Percentiles rank a stretch among this genome's conserved stretches.
These are phyloP conservation scores for Saturnispora diversa DNA, from an alignment of 805 yeast species.

Conservation along the genomic window DNA sequence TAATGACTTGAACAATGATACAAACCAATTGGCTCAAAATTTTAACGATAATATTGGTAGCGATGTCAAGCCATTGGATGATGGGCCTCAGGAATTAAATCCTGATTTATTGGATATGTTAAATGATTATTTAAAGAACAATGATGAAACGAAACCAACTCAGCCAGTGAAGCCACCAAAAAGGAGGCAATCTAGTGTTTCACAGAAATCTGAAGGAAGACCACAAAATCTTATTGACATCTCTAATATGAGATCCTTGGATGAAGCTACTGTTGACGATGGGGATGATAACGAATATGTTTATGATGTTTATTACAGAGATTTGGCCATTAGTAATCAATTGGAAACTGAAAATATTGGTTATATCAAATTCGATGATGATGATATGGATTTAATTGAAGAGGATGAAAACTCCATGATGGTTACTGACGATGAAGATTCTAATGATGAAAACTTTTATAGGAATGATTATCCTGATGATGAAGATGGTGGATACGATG, in stretches of 20 bases:
- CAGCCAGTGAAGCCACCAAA: constrained; percentile 22
- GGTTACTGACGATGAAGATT: constrained; percentile 66
- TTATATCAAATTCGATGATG: constrained; percentile 48
- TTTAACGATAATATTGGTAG: not conserved
- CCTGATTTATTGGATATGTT: constrained; percentile 72
- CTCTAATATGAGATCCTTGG: too few relatives aligned
- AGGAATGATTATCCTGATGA: constrained; percentile 94
- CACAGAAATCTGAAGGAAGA: constrained; percentile 15
- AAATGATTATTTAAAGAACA: constrained; percentile 44
- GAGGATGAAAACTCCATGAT: constrained; percentile 28
- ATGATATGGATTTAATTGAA: constrained; percentile 30
- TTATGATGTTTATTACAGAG: constrained; percentile 79
- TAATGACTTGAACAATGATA: not conserved
- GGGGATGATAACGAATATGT: constrained; percentile 54
- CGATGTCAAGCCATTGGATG: constrained; percentile 4
- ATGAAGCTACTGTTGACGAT: constrained; percentile 7
- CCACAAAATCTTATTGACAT: constrained; percentile 23
- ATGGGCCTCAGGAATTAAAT: constrained; percentile 33
- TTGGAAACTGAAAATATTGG: constrained; percentile 38
- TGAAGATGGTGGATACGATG: constrained; percentile 55
- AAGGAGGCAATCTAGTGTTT: constrained; percentile 24
- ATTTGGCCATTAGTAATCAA: constrained; percentile 40
- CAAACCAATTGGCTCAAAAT: not conserved
- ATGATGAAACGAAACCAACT: constrained; percentile 17
- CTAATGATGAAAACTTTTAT: constrained; percentile 87